Evolutionary conservation across 169 alveolate genomes (phyloP).

Genomic region (Eimeria zaria): DNA sequence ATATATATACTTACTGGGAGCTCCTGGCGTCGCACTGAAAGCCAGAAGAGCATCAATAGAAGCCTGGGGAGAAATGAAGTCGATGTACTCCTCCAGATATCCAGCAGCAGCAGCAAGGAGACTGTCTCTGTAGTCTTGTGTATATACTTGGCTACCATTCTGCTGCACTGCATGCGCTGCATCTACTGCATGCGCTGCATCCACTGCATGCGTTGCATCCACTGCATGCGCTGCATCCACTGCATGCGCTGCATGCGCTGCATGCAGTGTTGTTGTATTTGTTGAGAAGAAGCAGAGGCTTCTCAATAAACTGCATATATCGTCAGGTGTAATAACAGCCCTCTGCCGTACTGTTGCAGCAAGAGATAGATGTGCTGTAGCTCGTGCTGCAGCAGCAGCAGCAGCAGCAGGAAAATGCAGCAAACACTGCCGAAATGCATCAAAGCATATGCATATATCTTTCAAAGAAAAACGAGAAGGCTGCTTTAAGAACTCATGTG

Average conservation of each 20-base stretch:
- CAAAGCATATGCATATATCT: background rate
- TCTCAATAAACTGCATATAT: constrained; percentile 16
- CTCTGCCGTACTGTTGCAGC: constrained; percentile 57
- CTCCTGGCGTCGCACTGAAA: constrained; percentile 53
- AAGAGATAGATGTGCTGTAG: constrained; percentile 43
- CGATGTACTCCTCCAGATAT: constrained; percentile 74
- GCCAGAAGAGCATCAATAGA: constrained; percentile 84
- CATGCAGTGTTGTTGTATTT: background rate
- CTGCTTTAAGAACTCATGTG: background rate
- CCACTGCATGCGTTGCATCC: background rate
- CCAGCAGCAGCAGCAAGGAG: constrained; percentile 72
- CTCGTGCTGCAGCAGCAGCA: constrained; percentile 14
- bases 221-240: background rate
- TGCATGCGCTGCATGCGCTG: background rate
- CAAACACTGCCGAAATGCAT: constrained; percentile 19
- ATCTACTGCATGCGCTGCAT: no score
- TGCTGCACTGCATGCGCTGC: background rate
- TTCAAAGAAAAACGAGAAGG: constrained; percentile 27
- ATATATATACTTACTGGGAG: constrained; percentile 48
- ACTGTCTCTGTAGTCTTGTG: background rate
- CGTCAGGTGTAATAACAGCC: constrained; percentile 45
- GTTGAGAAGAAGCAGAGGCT: constrained; percentile 44
- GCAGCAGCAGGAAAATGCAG: constrained; percentile 60
- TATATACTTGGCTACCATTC: background rate
- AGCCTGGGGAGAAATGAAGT: constrained; percentile 74